Base-by-base conservation (phyloP, 2,329 filamentous ascomycete genomes). In the Davidsoniella australis region DNA sequence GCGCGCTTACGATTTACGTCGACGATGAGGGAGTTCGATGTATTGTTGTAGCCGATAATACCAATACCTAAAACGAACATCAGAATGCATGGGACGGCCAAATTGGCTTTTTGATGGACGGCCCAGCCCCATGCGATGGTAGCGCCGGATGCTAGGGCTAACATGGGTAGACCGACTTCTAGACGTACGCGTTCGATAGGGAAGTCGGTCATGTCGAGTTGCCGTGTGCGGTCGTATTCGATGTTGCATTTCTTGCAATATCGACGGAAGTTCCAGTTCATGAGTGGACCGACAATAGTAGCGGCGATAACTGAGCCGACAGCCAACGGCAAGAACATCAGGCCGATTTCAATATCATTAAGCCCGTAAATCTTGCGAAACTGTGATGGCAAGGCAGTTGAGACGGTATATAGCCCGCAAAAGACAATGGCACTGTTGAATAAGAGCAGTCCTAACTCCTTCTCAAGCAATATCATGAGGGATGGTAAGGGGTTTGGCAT, bases 201-300 rank as follows among this genome's bases (percentile, higher is more conserved):
- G 36, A 76, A 74, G 0, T 61, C 54, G 0, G 61, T 56, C 10
- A 75, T 60, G 53, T 75, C 68, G 29, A 66, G 64, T 54, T 71
- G 71, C 8, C 72, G 70, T 44, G 66, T 71, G 55, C 68, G 69
- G 49, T 70, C 70, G 48, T 79, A 68, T 0, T 66, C 58, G 8
- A 82, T 62, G 8, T 72, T 72, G 0, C 75, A 60, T 4, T 62
- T 65, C 8, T 61, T 59, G 10, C 79, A 78, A 51, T 80, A 70
- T 1, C 79, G 73, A 1, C 71, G 68, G 59, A 78, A 87, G 59
- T 83, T 85, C 63, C 71, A 71, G 60, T 85, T 82, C 36, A 84
- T 69, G 1, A 76, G 55, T 2, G 68, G 67, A 1, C 81, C 78
- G 2, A 65, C 64, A 2, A 66, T 57, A 7, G 66, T 55, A 1